Evolutionary conservation across 768 basidiomycete genomes (phyloP), one percentile per base, ranked within the genome.

Genomic region (Mycena latifolia): DNA sequence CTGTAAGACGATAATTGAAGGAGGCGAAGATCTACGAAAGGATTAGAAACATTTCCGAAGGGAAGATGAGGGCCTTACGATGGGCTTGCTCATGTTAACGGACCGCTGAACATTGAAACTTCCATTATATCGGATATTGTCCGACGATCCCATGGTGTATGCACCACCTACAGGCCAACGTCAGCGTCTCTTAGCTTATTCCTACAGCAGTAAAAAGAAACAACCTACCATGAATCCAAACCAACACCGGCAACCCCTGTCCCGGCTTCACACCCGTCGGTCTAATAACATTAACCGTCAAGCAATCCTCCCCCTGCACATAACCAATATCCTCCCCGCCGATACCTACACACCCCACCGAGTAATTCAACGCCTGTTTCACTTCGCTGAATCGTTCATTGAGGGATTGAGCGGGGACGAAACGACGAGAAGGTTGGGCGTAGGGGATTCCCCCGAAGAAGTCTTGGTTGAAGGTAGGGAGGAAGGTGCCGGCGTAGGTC

Each of bases 121-220:
- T 61, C 59, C 59, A 61, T 61, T 61, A 53, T 61, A 61, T 61
- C 59, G 59, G 59, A 61, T 61, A 61, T 61, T 61, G 59, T 61
- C 59, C 51, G 59, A 61, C 39, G 59, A 61, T 61, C 59, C 59
- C 59, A 61, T 61, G 50, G 15, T 27, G 59, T 61, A 61, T 61
- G 11, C 59, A 52, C 59, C 59, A 52, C 59, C 59, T 61, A 61
- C 27, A 43, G 50, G 50, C 59, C 39, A 61, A 29, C 28, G 59
- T 52, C 59, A 61, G 59, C 59, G 50, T 61, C 50, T 61, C 59
- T 60, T 50, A 61, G 50, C 59, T 61, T 61, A 61, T 61, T 52
- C 48, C 59, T 61, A 61, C 39, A 43, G 50, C 39, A 61, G 51
- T 53, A 45, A 45, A 61, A 52, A 61, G 50, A 52, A 61, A 43